Conservation (phyloP, 176 grass and related monocot species). For the Carex parvula region DNA sequence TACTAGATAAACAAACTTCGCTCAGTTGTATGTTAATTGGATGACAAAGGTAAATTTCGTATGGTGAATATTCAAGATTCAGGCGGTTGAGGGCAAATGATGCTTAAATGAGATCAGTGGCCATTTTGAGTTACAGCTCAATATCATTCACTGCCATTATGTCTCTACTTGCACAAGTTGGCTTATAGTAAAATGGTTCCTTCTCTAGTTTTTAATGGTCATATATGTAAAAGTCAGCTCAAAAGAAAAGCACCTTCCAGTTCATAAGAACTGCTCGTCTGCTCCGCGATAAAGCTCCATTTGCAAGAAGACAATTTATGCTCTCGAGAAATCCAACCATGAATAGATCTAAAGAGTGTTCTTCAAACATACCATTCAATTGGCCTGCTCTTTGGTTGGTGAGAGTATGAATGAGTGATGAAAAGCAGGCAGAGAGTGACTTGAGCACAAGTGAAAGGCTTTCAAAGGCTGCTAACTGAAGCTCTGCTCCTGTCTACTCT, state of each 20-base stretch:
- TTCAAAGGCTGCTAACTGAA: slow-evolving; percentile 88
- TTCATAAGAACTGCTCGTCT: slow-evolving; percentile 85
- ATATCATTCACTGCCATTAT: background rate
- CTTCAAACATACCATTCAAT: slow-evolving; percentile 9
- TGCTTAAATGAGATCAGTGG: background rate
- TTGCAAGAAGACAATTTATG: slow-evolving; percentile 64
- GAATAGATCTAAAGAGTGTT: slow-evolving; percentile 56
- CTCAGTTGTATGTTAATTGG: background rate
- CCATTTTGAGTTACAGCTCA: background rate
- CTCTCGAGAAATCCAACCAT: slow-evolving; percentile 49
- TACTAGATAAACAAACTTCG: background rate
- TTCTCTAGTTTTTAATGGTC: background rate
- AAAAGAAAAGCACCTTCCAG: slow-evolving; percentile 48
- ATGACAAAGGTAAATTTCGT: background rate
- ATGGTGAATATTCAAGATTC: background rate
- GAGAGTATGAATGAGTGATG: slow-evolving; percentile 35
- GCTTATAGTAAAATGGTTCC: background rate
- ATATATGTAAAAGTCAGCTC: background rate
- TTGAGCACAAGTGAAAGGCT: slow-evolving; percentile 57
- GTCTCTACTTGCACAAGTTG: background rate
- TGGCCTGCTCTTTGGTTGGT: slow-evolving; percentile 21
- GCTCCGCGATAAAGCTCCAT: slow-evolving; percentile 78
- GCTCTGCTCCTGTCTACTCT: slow-evolving; percentile 65
- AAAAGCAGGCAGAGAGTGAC: slow-evolving; percentile 38
- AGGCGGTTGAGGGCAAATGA: background rate